Base-by-base conservation (phyloP, 2,329 filamentous ascomycete genomes). In the Verticillium isaacii region DNA sequence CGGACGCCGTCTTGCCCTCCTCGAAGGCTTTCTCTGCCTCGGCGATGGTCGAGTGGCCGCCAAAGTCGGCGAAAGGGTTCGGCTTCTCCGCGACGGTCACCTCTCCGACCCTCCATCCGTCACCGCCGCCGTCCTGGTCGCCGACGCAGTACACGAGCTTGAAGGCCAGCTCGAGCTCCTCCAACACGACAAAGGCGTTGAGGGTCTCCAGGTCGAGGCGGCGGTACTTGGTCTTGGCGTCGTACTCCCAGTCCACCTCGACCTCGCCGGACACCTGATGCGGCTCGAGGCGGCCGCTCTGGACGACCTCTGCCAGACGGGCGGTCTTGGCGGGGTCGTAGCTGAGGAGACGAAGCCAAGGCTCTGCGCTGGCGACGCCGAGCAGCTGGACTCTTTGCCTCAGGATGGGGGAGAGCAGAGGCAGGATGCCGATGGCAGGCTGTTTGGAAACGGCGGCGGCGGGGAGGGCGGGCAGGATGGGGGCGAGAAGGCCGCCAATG, bases 231-330 rank as follows among this genome's bases (percentile, higher is more conserved):
- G 82, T 80, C 63, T 85, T 80, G 8, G 85, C 82, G 61, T 92
- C 89, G 61, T 80, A 82, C 68, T 86, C 83, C 81, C 84, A 86
- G 72, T 91, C 87, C 23, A 93, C 75, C 75, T 94, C 91, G 60
- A 94, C 85, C 73, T 93, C 90, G 60, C 90, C 91, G 2, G 89
- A 92, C 5, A 89, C 86, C 3, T 91, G 91, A 69, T 95, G 91
- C n/a, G 90, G 89, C 72, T 93, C 89, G 36, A 94, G 78, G 56
- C 82, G 77, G 60, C 90, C 85, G 61, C 83, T 82, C 67, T 83
- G 82, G 36, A 87, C 86, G 15, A 89, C 77, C 62, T 85, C 78
- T n/a, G 82, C 79, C 19, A 94, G 80, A 66, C 80, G 83, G 54
- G 84, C 77, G 3, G 81, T 78, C 65, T 82, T 82, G 65, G 81